These are phyloP conservation scores for Prosopis cineraria DNA, from an alignment of 306 rosid genomes.

Conservation along the genomic window DNA sequence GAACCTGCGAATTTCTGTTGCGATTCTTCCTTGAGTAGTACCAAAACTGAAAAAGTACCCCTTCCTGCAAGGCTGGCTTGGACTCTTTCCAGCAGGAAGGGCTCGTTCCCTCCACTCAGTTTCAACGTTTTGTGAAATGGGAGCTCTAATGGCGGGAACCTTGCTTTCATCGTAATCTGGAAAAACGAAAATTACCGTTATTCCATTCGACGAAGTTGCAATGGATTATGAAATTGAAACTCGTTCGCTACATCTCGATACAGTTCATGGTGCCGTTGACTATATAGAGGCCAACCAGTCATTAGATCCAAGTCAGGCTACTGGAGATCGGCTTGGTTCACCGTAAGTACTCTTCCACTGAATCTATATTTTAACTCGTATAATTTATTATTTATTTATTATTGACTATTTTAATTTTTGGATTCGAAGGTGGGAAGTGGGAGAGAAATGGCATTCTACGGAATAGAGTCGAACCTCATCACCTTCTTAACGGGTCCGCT, in stretches of 20 bases:
- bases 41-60: too few relatives aligned
- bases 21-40: too few relatives aligned
- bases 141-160: neutral
- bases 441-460: neutral
- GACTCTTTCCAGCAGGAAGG: too few relatives aligned
- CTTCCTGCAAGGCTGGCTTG: too few relatives aligned
- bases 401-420: neutral
- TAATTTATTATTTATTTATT: neutral
- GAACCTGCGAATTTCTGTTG: too few relatives aligned
- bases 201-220: neutral
- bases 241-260: neutral
- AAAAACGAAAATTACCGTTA: conserved; percentile 10
- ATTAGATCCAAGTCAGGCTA: neutral
- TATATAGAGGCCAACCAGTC: neutral
- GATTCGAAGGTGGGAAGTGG: neutral
- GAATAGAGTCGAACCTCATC: neutral
- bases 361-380: neutral
- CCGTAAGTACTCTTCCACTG: neutral
- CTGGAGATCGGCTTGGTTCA: neutral
- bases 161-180: neutral
- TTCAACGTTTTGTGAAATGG: neutral
- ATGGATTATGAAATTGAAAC: neutral
- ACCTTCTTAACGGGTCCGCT: neutral
- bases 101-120: too few relatives aligned
- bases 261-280: neutral